A percentile compares a stretch with the other conserved stretches of the same genome.
Conservation (phyloP, 495 filamentous ascomycete species). For the Penicillium coprophilum region DNA sequence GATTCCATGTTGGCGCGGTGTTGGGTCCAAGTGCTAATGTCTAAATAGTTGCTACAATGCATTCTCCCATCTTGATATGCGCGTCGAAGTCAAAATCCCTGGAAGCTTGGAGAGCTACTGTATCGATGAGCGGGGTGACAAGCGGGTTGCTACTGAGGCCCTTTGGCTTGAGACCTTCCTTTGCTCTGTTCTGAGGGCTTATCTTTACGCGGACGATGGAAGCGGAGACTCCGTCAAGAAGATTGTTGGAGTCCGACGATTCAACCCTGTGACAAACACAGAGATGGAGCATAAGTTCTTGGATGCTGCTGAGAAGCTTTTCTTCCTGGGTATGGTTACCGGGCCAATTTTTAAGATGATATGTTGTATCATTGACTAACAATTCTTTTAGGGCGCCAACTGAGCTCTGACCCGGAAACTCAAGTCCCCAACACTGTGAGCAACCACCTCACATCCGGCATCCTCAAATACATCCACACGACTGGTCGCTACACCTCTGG, state of each 20-base stretch:
- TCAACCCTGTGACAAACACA: slow-evolving; percentile 96
- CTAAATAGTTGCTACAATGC: slow-evolving; percentile 91
- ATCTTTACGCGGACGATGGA: slow-evolving; percentile 94
- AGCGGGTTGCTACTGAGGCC: slow-evolving; percentile 83
- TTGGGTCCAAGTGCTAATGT: slow-evolving; percentile 24
- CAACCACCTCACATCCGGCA: slow-evolving; percentile 89
- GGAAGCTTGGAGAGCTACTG: slow-evolving; percentile 94
- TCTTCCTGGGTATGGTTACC: slow-evolving; percentile 73
- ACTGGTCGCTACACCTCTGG: slow-evolving; percentile 94
- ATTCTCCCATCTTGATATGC: slow-evolving; percentile 97
- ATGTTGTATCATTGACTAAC: slow-evolving; percentile 23
- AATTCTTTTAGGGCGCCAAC: slow-evolving; percentile 69
- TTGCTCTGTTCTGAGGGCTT: slow-evolving; percentile 87
- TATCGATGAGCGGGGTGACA: slow-evolving; percentile 93
- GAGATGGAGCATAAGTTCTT: slow-evolving; percentile 96
- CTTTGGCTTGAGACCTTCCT: slow-evolving; percentile 98
- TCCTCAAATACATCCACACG: slow-evolving; percentile 95
- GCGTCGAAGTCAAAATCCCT: slow-evolving; percentile 93
- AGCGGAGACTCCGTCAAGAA: slow-evolving; percentile 87
- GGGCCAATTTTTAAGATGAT: neutral
- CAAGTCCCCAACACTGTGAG: slow-evolving; percentile 96
- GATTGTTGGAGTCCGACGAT: slow-evolving; percentile 89
- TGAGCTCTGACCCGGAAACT: slow-evolving; percentile 95
- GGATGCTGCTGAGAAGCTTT: slow-evolving; percentile 89
- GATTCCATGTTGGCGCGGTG: slow-evolving; percentile 10